Evolutionary conservation across 176 grass and related monocot genomes (phyloP).

Genomic region (Tillandsia fasciculata): DNA sequence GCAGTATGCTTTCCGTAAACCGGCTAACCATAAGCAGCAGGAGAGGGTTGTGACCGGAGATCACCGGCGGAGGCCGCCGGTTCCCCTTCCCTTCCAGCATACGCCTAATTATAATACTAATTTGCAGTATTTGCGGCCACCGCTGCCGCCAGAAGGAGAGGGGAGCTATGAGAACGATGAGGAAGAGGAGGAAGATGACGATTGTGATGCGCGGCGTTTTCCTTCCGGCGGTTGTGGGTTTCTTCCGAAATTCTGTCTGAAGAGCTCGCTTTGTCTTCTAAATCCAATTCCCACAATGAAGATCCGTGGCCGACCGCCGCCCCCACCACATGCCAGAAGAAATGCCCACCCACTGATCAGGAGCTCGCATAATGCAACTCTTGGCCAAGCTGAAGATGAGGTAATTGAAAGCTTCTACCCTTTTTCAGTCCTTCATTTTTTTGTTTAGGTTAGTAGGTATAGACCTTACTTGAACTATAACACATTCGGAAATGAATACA

Average conservation of each 20-base stretch:
- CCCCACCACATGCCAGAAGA: constrained; percentile 4
- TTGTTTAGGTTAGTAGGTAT: too few relatives aligned
- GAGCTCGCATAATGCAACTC: constrained; percentile 1
- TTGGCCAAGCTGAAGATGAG: constrained; percentile 9
- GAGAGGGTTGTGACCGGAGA: constrained; percentile 8
- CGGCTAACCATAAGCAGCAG: not conserved
- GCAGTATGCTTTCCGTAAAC: constrained; percentile 77
- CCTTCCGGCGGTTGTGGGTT: constrained; percentile 75
- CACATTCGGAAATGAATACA: too few relatives aligned
- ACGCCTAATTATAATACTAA: constrained; percentile 40
- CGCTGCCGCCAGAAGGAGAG: constrained; percentile 24
- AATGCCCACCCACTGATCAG: constrained; percentile 6
- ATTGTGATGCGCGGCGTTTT: constrained; percentile 39
- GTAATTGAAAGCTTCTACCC: not conserved
- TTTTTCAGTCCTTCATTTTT: too few relatives aligned
- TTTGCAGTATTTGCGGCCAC: constrained; percentile 32
- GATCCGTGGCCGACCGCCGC: constrained; percentile 12
- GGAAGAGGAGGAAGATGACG: constrained; percentile 44
- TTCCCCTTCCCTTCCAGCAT: constrained; percentile 58
- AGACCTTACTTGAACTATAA: too few relatives aligned
- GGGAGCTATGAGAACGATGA: constrained; percentile 35
- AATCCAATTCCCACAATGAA: constrained; percentile 74
- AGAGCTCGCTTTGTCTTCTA: constrained; percentile 59
- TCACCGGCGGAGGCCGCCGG: constrained; percentile 39
- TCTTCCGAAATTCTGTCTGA: constrained; percentile 66